phyloP scores from a whole-genome alignment of 2,329 filamentous ascomycete species.

The Beauveria scarabaeidicola region DNA sequence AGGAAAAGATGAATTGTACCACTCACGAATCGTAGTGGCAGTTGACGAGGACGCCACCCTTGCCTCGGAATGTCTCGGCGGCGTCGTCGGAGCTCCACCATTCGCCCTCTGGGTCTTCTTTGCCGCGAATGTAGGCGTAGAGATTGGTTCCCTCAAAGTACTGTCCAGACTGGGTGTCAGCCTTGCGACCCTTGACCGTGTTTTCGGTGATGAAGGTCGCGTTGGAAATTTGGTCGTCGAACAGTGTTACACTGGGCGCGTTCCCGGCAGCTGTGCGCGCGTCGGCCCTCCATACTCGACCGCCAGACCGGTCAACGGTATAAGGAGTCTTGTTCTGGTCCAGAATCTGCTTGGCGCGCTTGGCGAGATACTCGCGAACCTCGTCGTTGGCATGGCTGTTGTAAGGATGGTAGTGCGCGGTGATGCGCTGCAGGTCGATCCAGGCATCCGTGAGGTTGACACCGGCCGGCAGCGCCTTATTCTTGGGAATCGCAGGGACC shows the following conservation, averaged over 20 bases:
- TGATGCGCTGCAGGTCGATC: slow-evolving; percentile 71
- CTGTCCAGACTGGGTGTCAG: slow-evolving; percentile 36
- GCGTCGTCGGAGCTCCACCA: slow-evolving; percentile 57
- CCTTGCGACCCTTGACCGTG: slow-evolving; percentile 14
- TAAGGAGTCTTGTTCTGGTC: slow-evolving; percentile 48
- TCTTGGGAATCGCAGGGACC: slow-evolving; percentile 51
- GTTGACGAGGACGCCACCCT: slow-evolving; percentile 81
- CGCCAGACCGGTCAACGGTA: slow-evolving; percentile 30
- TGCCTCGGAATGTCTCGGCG: slow-evolving; percentile 40
- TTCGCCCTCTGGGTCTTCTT: slow-evolving; percentile 59
- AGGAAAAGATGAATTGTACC: no score
- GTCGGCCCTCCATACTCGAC: slow-evolving; percentile 18
- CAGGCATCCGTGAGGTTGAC: slow-evolving; percentile 81
- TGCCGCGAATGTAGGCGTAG: slow-evolving; percentile 82
- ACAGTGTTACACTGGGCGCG: slow-evolving; percentile 50
- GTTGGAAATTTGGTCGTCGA: slow-evolving; percentile 74
- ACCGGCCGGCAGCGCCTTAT: slow-evolving; percentile 43
- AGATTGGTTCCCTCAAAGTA: slow-evolving; percentile 94
- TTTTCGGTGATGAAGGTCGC: slow-evolving; percentile 49
- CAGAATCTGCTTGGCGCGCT: slow-evolving; percentile 62
- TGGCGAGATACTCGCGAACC: slow-evolving; percentile 67
- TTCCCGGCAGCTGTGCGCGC: not conserved
- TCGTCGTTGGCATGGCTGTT: slow-evolving; percentile 78
- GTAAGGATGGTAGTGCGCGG: slow-evolving; percentile 73
- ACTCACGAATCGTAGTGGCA: slow-evolving; percentile 76